These are phyloP conservation scores for Rhododendron simsii DNA, from an alignment of 148 eudicot species.

Conservation along the genomic window DNA sequence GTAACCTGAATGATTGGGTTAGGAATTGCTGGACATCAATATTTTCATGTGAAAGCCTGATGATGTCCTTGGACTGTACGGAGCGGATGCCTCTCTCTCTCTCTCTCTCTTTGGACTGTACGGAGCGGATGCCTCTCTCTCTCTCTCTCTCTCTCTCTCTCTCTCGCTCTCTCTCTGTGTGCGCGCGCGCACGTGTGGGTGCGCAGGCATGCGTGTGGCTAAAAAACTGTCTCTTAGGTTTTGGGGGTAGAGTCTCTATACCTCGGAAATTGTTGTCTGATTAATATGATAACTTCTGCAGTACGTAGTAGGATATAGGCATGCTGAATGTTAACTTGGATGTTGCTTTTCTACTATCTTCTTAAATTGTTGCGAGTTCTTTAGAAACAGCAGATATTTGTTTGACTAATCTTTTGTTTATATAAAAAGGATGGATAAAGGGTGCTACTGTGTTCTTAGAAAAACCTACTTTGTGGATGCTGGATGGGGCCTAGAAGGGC, in stretches of 20 bases:
- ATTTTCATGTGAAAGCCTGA: neutral
- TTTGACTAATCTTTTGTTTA: neutral
- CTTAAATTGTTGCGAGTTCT: neutral
- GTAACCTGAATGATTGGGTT: neutral
- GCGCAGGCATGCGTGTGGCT: too few species aligned
- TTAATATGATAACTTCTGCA: neutral
- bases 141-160: neutral
- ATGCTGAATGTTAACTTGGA: neutral
- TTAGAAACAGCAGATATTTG: neutral
- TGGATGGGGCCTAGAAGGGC: neutral
- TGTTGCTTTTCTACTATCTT: neutral
- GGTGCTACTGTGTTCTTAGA: neutral
- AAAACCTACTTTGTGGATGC: neutral
- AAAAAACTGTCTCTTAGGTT: neutral
- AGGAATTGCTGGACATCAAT: neutral
- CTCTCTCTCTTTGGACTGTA: neutral
- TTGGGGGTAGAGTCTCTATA: neutral
- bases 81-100: neutral
- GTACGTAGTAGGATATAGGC: neutral
- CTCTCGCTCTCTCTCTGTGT: neutral
- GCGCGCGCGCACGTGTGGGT: neutral
- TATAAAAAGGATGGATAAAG: neutral
- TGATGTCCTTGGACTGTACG: neutral
- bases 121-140: too few species aligned
- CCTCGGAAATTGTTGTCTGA: neutral